Evolutionary conservation across 306 rosid genomes (phyloP).

Genomic region (Arachis hypogaea): DNA sequence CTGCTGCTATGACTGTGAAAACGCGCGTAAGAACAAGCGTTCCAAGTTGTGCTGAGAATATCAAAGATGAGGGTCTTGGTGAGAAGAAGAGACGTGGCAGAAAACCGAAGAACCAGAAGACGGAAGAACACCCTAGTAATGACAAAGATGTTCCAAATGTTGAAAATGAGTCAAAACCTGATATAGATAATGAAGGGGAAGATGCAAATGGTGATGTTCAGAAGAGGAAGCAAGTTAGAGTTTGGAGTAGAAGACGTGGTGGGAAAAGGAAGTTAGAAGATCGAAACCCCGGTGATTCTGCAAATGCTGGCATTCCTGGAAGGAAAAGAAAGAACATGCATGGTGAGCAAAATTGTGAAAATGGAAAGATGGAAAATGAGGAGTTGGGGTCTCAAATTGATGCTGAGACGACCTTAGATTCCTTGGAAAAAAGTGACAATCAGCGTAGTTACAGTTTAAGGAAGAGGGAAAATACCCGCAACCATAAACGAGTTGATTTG

Average conservation of each 20-base stretch:
- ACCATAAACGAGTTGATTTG: constrained; percentile 41
- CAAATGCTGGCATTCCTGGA: background rate
- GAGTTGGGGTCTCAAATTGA: background rate
- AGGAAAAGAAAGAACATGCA: constrained; percentile 5
- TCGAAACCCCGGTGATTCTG: background rate
- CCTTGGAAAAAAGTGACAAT: background rate
- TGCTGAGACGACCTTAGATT: background rate
- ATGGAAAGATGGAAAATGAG: background rate
- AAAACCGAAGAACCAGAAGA: background rate
- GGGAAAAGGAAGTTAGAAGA: background rate
- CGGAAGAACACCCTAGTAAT: no score
- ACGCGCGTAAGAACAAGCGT: background rate
- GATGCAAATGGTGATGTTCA: background rate
- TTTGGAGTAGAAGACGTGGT: background rate
- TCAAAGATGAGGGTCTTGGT: background rate
- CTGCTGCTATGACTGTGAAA: background rate
- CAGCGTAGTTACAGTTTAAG: background rate
- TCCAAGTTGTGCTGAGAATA: background rate
- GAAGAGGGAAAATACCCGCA: background rate
- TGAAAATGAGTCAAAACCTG: no score
- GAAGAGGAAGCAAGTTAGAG: background rate
- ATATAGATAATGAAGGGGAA: background rate
- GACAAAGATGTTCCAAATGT: no score
- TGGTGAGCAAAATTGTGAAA: background rate
- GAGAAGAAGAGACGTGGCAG: background rate